Base-by-base conservation (phyloP, 1,284 basidiomycete genomes). In the Malassezia arunalokei region DNA sequence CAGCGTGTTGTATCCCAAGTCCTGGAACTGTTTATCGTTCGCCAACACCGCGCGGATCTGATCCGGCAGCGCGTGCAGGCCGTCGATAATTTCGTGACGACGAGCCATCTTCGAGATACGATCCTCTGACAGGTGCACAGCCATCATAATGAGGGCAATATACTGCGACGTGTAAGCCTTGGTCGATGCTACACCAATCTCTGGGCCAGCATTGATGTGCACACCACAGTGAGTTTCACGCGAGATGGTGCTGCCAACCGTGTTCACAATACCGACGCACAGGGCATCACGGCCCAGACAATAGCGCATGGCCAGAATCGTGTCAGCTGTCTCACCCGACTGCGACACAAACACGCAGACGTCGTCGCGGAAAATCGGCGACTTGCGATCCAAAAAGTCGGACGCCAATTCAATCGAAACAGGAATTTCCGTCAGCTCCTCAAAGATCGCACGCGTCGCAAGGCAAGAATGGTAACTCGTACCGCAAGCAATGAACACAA, bases 161-260 rank as follows among this genome's bases (percentile, higher is more conserved):
- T 96, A 98, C 77, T 99, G 92, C 46, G 91, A 96, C 3, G 92
- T 98, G 78, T 99, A 99, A 3, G 94, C 94, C 83, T 99, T 99
- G 60, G 94, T 99, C n/a, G 91, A 96, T 6, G 94, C 94, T 58
- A 99, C 94, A 81, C 94, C 92, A 60, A 98, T 92, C 78, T 98
- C 92, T 57, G 92, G 92, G 40, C 92, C 92, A 66, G 94, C 92
- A 74, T 99, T 99, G 78, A 99, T 98, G 79, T 98, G 92, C 53
- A 99, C 85, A 85, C 94, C 94, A 66, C 90, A 95, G 79, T 98
- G 94, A 14, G 91, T 92, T 78, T 96, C 91, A 66, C 92, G 86
- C 51, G 92, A 98, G 71, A 98, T 84, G 15, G 92, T 96, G 40
- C 90, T 95, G 54, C 94, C 91, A 73, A 99, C 94, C 37, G 90